Evolutionary conservation across 306 rosid species (phyloP).

Genomic region (Carpinus viminea): DNA sequence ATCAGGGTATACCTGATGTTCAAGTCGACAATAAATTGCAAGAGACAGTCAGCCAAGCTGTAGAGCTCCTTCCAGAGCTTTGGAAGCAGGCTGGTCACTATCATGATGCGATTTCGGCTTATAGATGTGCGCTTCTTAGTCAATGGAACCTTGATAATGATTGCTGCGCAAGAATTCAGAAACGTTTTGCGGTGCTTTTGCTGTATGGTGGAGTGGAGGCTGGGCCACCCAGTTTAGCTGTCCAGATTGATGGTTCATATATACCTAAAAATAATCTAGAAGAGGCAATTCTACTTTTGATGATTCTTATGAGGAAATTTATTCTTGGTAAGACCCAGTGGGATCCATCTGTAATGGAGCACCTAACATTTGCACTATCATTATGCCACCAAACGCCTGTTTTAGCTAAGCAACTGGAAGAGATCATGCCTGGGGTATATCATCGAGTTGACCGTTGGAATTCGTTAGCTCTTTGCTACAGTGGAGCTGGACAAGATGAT

Average conservation of each 20-base stretch:
- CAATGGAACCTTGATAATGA: slow-evolving; percentile 93
- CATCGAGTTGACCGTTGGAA: slow-evolving; percentile 93
- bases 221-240: slow-evolving; percentile 80
- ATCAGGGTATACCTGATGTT: slow-evolving; percentile 65
- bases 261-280: slow-evolving; percentile 90
- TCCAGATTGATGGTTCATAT: slow-evolving; percentile 77
- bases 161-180: slow-evolving; percentile 82
- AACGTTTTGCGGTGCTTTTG: slow-evolving; percentile 70
- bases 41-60: slow-evolving; percentile 82
- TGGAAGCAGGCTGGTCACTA: slow-evolving; percentile 69
- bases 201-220: slow-evolving; percentile 91
- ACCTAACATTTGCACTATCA: slow-evolving; percentile 86
- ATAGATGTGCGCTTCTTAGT: slow-evolving; percentile 83
- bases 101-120: slow-evolving; percentile 73
- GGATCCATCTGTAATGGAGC: slow-evolving; percentile 95
- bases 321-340: slow-evolving; percentile 67
- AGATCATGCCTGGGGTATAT: slow-evolving; percentile 81
- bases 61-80: slow-evolving; percentile 96
- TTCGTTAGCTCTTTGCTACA: slow-evolving; percentile 75
- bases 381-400: slow-evolving; percentile 73
- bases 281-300: slow-evolving; percentile 88
- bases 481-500: slow-evolving; percentile 70
- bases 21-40: slow-evolving; percentile 86
- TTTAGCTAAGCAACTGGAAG: slow-evolving; percentile 80
- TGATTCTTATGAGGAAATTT: slow-evolving; percentile 72